Base-by-base conservation (phyloP, 2,329 filamentous ascomycete genomes). In the Cordyceps militaris region DNA sequence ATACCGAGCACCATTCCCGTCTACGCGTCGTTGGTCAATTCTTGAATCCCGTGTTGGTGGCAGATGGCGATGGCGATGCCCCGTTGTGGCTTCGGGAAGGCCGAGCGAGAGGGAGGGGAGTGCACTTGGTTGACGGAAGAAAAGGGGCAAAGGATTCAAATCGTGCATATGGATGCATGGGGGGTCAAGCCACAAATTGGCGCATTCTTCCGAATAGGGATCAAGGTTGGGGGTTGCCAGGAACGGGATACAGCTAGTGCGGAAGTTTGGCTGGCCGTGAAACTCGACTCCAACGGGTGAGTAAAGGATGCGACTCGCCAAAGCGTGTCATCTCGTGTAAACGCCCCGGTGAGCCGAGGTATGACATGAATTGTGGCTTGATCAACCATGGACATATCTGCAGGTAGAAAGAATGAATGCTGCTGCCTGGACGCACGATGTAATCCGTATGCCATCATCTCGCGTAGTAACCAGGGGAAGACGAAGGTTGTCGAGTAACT, bases 161-260 rank as follows among this genome's bases (percentile, higher is more conserved):
- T 46, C 38, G 24, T 43, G 38, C 50, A 53, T 5, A 30, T 11
- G 10, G 26, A 32, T 26, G 38, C 30, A 46, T 30, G 16, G 30
- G 38, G 21, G 7, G 4, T 47, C 52, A 55, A 55, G 30, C 42
- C 43, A 46, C 42, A 55, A 38, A 46, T 4, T 48, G 11, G 28
- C 28, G 5, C 49, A 36, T n/a, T n/a, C n/a, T n/a, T n/a, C n/a
- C n/a, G 49, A 40, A 11, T 43, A 43, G 24, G 34, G 36, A 36
- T 13, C 6, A 11, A 28, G 26, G 28, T 36, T 38, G 42, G 28
- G 6, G 16, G 24, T n/a, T 6, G 14, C 16, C 38, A 43, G 52
- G 30, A 21, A 47, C 42, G 52, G 52, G 52, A 55, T 55, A 55
- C 52, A 47, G 30, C n/a, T 55, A 47, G 14, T 55, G 52, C 52